Conservation (phyloP, 495 filamentous ascomycete species). For the Aspergillus sparsus region DNA sequence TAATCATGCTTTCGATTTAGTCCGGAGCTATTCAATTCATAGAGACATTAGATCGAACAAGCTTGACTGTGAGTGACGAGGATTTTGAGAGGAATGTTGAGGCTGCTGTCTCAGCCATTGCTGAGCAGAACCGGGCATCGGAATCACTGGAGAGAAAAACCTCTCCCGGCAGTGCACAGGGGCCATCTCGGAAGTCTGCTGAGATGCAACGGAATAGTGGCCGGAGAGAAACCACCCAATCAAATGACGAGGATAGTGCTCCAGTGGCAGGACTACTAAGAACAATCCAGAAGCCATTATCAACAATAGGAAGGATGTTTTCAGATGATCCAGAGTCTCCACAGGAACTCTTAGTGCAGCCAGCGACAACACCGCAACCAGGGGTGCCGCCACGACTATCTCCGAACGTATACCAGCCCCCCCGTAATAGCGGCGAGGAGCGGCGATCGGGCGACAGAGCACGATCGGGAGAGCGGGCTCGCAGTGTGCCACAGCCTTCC, state of each 20-base stretch:
- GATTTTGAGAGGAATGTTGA: slow-evolving; percentile 96
- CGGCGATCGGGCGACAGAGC: slow-evolving; percentile 22
- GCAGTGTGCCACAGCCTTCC: slow-evolving; percentile 33
- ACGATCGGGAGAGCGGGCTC: slow-evolving; percentile 49
- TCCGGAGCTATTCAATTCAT: slow-evolving; percentile 97
- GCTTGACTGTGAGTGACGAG: slow-evolving; percentile 86
- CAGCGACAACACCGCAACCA: slow-evolving; percentile 59
- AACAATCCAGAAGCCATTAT: slow-evolving; percentile 88
- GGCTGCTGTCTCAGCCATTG: slow-evolving; percentile 92
- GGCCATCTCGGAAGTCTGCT: slow-evolving; percentile 54
- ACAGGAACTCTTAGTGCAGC: slow-evolving; percentile 44
- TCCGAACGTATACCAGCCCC: slow-evolving; percentile 56
- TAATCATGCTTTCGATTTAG: slow-evolving; percentile 39
- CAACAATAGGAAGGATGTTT: slow-evolving; percentile 96
- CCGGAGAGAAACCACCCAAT: slow-evolving; percentile 41
- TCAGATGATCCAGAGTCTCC: slow-evolving; percentile 66
- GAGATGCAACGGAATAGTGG: slow-evolving; percentile 56
- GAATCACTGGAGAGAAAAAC: slow-evolving; percentile 61
- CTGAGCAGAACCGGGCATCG: slow-evolving; percentile 73
- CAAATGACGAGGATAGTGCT: slow-evolving; percentile 66
- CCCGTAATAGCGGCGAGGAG: slow-evolving; percentile 44
- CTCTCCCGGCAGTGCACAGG: slow-evolving; percentile 27
- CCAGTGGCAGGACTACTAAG: slow-evolving; percentile 85
- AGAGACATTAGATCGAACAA: slow-evolving; percentile 92
- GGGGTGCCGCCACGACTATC: slow-evolving; percentile 59